Base-by-base conservation (phyloP, 495 filamentous ascomycete genomes). In the Aspergillus heteromorphus region DNA sequence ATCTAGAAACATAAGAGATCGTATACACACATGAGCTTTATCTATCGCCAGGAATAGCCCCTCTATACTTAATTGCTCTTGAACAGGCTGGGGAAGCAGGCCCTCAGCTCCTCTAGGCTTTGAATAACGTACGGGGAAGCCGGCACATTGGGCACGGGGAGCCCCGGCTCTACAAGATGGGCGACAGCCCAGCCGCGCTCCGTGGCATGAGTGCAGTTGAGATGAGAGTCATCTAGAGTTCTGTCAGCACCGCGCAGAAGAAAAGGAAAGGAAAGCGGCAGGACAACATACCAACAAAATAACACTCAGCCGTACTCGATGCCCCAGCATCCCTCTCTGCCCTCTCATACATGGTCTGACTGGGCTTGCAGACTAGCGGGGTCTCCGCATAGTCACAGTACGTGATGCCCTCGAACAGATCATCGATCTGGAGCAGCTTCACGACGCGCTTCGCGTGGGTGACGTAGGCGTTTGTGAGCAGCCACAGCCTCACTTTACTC, bases 391-490 rank as follows among this genome's bases (percentile, higher is more conserved):
- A 98, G 66, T 98, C 88, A 63, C 93, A 98, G 62, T 83, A 97
- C 0, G 93, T 97, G 54, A 97, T 77, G 0, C 92, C 92, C 60
- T 95, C 92, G 66, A 97, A 97, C 21, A 90, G 70, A 68, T 95
- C 90, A 11, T 95, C 90, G 17, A 97, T 69, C 23, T 80, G 85
- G 2, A 99, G 75, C 23, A 99, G 67, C 57, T 78, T 83, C 14
- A 97, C 80, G 7, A 99, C 93, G 17, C 91, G 72, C 57, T 80
- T 83, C 6, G 81, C 95, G 63, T 99, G 95, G 40, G 76, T 97
- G 58, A 95, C 71, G 63, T 97, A 95, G 36, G 95, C 95, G 64
- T 99, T 99, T 0, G 95, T 99, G 54, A 99, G 83, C 2, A 99
- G 80, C 95, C 95, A 97, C 17, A 88, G 72, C 64, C 85, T 88